Conservation (phyloP, 2,329 filamentous ascomycete genomes). For the Cucurbitaria berberidis region DNA sequence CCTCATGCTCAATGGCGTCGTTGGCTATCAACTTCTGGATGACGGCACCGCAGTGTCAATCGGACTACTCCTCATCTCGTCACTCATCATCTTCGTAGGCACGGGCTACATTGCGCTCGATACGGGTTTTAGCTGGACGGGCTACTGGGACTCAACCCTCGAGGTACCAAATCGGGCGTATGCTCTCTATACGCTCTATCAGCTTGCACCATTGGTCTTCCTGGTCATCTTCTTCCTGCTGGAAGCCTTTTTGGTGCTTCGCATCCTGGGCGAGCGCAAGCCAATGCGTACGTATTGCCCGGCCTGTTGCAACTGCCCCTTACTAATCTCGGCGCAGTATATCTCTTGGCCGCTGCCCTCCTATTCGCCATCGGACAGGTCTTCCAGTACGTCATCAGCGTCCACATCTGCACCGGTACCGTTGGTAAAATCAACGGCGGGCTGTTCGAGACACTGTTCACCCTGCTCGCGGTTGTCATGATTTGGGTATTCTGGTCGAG, state of each 20-base stretch:
- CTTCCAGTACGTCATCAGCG: slow-evolving; percentile 94
- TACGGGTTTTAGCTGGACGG: slow-evolving; percentile 85
- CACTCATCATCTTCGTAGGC: slow-evolving; percentile 77
- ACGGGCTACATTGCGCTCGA: slow-evolving; percentile 96
- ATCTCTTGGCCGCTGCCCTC: slow-evolving; percentile 73
- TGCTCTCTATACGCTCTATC: slow-evolving; percentile 91
- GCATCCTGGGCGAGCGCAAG: slow-evolving; percentile 82
- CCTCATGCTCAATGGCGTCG: slow-evolving; percentile 86
- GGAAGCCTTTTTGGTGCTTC: slow-evolving; percentile 81
- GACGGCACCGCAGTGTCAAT: slow-evolving; percentile 89
- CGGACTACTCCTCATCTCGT: slow-evolving; percentile 74
- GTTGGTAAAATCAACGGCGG: slow-evolving; percentile 88
- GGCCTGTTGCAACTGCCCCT: background rate
- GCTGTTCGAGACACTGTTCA: slow-evolving; percentile 92
- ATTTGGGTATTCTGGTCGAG: slow-evolving; percentile 98
- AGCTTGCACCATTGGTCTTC: slow-evolving; percentile 86
- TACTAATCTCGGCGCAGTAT: slow-evolving; percentile 59
- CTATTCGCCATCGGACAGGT: slow-evolving; percentile 92
- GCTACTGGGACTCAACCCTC: slow-evolving; percentile 67
- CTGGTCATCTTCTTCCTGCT: slow-evolving; percentile 85
- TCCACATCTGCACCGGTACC: slow-evolving; percentile 85
- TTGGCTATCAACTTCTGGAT: slow-evolving; percentile 92
- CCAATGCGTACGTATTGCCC: slow-evolving; percentile 75
- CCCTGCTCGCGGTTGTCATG: slow-evolving; percentile 78
- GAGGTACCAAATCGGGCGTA: slow-evolving; percentile 69